These are phyloP conservation scores for Ogataea corticis DNA, from an alignment of 805 yeast species.

Conservation along the genomic window DNA sequence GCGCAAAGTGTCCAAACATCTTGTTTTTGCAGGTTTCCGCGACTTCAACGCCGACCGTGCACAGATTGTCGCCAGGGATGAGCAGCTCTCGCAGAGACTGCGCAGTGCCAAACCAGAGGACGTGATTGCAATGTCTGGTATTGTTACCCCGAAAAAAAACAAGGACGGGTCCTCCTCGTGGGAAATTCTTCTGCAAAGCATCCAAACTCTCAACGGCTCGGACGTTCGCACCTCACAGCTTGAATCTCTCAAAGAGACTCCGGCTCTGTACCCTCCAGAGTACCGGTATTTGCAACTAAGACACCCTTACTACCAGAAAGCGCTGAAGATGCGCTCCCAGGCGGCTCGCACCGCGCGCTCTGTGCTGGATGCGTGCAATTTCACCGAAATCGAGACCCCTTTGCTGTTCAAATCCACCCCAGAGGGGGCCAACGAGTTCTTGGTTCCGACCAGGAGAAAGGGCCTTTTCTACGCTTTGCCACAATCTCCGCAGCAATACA, in stretches of 20 bases:
- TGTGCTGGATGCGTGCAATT: slow-evolving; percentile 41
- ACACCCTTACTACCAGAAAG: slow-evolving; percentile 52
- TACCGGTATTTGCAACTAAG: slow-evolving; percentile 81
- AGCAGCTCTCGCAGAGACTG: slow-evolving; percentile 37
- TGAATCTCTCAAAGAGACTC: slow-evolving; percentile 53
- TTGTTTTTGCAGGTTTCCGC: slow-evolving; percentile 73
- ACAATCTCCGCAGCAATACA: slow-evolving; percentile 97
- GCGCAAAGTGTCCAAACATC: slow-evolving; percentile 58
- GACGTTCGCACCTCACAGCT: slow-evolving; percentile 64
- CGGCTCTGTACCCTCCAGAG: slow-evolving; percentile 71
- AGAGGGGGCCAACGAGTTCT: slow-evolving; percentile 94
- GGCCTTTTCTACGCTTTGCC: slow-evolving; percentile 82
- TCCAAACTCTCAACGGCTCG: slow-evolving; percentile 63
- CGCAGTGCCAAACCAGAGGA: slow-evolving; percentile 68
- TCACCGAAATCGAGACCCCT: slow-evolving; percentile 91
- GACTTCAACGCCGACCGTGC: slow-evolving; percentile 68
- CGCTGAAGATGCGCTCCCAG: slow-evolving; percentile 56
- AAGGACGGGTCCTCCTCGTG: slow-evolving; percentile 34
- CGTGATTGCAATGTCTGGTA: slow-evolving; percentile 67
- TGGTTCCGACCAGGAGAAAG: slow-evolving; percentile 81
- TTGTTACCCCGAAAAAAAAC: slow-evolving; percentile 37
- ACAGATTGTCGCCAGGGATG: slow-evolving; percentile 54
- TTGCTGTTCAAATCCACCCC: slow-evolving; percentile 93
- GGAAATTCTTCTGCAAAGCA: slow-evolving; percentile 57
- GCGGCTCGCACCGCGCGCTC: slow-evolving; percentile 47